phyloP scores from a whole-genome alignment of 2,329 filamentous ascomycete genomes.

The Magnaporthiopsis rhizophila region DNA sequence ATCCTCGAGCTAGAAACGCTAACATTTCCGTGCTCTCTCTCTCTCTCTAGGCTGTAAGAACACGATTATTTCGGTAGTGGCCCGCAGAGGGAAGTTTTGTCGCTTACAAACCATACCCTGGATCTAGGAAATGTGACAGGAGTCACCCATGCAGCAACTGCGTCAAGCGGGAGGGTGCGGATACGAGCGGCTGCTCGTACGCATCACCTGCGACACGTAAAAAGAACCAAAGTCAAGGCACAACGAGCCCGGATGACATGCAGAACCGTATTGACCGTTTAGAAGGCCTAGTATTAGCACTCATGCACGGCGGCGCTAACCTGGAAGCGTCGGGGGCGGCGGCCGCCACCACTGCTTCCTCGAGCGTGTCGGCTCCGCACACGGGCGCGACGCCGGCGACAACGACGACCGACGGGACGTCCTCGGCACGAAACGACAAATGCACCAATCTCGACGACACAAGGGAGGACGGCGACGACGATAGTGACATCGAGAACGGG shows the following conservation, averaged over 20 bases:
- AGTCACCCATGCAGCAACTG: conserved; percentile 90
- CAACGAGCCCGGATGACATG: conserved; percentile 80
- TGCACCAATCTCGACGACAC: conserved; percentile 30
- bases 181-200: conserved; percentile 77
- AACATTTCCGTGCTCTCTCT: conserved; percentile 16
- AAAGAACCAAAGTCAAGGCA: conserved; percentile 58
- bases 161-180: conserved; percentile 78
- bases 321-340: conserved; percentile 32
- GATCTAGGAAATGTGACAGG: conserved; percentile 78
- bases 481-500: conserved; percentile 63
- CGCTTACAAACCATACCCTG: conserved; percentile 1
- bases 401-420: conserved; percentile 36
- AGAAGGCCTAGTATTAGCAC: conserved; percentile 80
- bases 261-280: conserved; percentile 95
- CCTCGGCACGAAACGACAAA: conserved; percentile 41
- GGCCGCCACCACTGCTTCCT: conserved; percentile 21
- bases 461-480: conserved; percentile 49
- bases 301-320: conserved; percentile 79
- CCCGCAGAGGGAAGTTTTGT: not conserved
- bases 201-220: conserved; percentile 63
- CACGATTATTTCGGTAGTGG: conserved; percentile 4
- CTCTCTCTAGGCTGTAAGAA: conserved; percentile 20
- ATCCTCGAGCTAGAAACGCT: conserved; percentile 16
- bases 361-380: conserved; percentile 13
- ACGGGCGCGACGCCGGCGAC: conserved; percentile 10